Evolutionary conservation across 2,329 filamentous ascomycete species (phyloP).

Genomic region (Monilinia laxa): DNA sequence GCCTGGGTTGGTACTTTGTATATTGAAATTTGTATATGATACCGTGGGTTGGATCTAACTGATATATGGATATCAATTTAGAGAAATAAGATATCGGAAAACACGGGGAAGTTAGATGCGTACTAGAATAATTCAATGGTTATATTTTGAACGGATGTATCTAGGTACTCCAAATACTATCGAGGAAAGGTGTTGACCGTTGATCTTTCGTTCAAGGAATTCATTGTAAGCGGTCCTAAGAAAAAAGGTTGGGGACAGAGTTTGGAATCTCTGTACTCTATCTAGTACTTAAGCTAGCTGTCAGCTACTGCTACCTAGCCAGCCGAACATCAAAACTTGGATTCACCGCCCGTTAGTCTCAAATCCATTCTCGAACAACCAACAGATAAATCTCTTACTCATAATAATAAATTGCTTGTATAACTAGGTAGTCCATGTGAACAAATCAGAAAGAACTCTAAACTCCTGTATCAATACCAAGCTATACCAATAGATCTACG

Average conservation of each 20-base stretch:
- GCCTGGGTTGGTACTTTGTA: neutral
- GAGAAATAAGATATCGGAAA: neutral
- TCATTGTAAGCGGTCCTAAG: no score
- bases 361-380: neutral
- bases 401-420: neutral
- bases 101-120: neutral
- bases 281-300: neutral
- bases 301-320: neutral
- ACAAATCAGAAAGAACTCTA: neutral
- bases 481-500: neutral
- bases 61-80: neutral
- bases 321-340: neutral
- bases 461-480: neutral
- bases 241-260: no score
- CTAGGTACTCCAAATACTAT: no score
- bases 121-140: neutral
- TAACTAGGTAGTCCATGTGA: no score
- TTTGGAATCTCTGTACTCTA: no score
- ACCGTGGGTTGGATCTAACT: neutral
- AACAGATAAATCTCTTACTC: neutral
- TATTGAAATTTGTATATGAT: slow-evolving; percentile 20
- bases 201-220: no score
- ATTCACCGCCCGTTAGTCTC: slow-evolving; percentile 1
- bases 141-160: neutral
- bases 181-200: neutral